phyloP scores from a whole-genome alignment of 1,139 yeast genomes.

The Kodamaea anthophila region DNA sequence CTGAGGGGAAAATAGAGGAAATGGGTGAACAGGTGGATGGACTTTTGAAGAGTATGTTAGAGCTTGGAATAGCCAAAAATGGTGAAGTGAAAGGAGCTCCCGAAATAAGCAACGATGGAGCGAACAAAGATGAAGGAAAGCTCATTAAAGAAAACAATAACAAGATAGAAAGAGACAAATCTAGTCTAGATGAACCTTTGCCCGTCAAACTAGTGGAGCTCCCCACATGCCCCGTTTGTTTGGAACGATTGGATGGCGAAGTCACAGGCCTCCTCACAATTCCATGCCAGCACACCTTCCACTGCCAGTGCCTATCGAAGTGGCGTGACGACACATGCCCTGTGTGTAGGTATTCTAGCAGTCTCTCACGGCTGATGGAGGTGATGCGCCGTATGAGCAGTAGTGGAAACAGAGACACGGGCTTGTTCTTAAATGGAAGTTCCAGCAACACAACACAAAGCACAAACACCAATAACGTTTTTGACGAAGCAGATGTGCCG shows the following conservation, averaged over 20 bases:
- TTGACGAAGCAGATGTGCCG: no score
- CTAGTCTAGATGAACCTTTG: no score
- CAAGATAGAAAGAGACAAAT: no score
- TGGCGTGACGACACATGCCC: constrained; percentile 95
- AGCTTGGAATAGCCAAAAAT: no score
- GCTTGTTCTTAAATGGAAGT: background rate
- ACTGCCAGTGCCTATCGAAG: constrained; percentile 79
- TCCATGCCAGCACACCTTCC: constrained; percentile 91
- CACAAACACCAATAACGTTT: background rate
- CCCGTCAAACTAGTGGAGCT: constrained; percentile 46
- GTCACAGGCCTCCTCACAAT: constrained; percentile 81
- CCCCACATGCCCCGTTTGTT: constrained; percentile 91
- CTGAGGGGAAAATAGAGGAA: no score
- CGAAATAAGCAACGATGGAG: no score
- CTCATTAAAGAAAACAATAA: no score
- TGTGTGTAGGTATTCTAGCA: constrained; percentile 69
- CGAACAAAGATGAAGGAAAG: no score
- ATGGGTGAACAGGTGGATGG: no score
- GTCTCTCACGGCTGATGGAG: background rate
- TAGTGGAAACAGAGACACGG: background rate
- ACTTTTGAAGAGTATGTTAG: no score
- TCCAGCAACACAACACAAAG: background rate
- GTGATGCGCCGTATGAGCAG: background rate
- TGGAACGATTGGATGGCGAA: constrained; percentile 81
- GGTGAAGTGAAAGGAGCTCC: no score